These are phyloP conservation scores for Aureobasidium mangrovei DNA, from an alignment of 2,329 filamentous ascomycete species.

Conservation along the genomic window DNA sequence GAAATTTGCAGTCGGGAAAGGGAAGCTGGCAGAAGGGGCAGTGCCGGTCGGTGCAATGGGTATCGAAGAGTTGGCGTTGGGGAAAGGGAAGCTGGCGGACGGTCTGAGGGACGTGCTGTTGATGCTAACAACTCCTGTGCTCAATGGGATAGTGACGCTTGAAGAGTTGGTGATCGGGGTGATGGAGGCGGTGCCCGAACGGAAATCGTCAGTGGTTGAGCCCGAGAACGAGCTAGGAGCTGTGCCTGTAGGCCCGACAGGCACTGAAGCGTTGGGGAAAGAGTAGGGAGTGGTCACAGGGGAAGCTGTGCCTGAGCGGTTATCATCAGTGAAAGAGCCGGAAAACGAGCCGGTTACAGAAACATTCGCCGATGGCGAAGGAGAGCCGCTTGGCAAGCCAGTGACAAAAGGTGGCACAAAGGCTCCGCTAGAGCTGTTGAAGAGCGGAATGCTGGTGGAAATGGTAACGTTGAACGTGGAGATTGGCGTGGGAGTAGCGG, in stretches of 20 bases:
- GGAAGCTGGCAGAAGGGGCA: slow-evolving; percentile 6
- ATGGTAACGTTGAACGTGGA: not conserved
- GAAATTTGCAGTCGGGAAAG: not conserved
- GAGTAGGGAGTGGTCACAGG: not conserved
- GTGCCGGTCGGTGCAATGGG: not conserved
- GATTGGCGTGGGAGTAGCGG: not conserved
- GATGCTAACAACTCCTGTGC: not conserved
- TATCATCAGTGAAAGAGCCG: not conserved
- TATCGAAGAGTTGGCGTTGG: not conserved
- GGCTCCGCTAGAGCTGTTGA: slow-evolving; percentile 10
- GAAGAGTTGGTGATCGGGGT: not conserved
- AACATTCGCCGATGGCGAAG: not conserved
- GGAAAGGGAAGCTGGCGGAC: slow-evolving; percentile 1
- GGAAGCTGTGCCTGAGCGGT: not conserved
- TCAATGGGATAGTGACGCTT: not conserved
- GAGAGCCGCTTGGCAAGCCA: not conserved
- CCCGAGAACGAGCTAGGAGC: not conserved
- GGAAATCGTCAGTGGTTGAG: not conserved
- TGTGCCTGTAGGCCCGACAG: slow-evolving; percentile 5
- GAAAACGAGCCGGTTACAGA: not conserved
- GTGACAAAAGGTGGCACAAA: not conserved
- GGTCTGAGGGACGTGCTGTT: not conserved
- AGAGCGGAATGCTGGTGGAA: not conserved
- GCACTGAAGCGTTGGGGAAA: not conserved
- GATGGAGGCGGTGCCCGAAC: not conserved